phyloP scores from a whole-genome alignment of 148 eudicot species.

The Vaccinium darrowii region DNA sequence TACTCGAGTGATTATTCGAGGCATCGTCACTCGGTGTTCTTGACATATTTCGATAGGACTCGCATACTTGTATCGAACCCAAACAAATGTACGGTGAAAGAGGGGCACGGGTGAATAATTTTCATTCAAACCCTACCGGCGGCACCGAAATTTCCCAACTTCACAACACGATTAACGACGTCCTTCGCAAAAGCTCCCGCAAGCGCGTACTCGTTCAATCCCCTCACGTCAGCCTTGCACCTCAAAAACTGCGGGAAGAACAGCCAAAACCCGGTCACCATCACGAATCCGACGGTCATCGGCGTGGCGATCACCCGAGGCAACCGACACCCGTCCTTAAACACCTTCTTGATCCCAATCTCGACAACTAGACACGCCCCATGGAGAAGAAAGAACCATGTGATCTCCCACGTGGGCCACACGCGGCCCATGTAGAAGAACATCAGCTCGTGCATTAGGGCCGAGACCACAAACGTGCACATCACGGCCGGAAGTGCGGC shows the following conservation, averaged over 20 bases:
- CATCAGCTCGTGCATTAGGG: constrained; percentile 50
- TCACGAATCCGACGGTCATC: constrained; percentile 28
- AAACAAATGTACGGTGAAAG: too few species aligned
- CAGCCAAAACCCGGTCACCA: constrained; percentile 36
- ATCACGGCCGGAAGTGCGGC: constrained; percentile 34
- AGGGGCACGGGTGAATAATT: too few species aligned
- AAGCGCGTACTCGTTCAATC: constrained; percentile 29
- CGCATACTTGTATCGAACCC: too few species aligned
- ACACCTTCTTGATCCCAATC: constrained; percentile 26
- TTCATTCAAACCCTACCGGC: too few species aligned
- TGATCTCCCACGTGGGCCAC: constrained; percentile 39
- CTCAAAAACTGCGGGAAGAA: constrained; percentile 45
- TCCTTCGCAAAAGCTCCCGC: constrained; percentile 25
- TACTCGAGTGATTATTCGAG: too few species aligned
- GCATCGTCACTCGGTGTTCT: too few species aligned
- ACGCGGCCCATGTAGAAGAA: constrained; percentile 39
- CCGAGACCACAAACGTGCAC: constrained; percentile 43
- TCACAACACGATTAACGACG: background rate
- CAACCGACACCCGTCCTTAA: constrained; percentile 20
- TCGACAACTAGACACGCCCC: constrained; percentile 41
- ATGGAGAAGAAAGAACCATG: constrained; percentile 46
- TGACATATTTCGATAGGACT: too few species aligned
- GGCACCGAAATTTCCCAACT: background rate
- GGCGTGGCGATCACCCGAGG: constrained; percentile 24
- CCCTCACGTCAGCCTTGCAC: constrained; percentile 20